Evolutionary conservation across 768 basidiomycete genomes (phyloP).

Genomic region (Mycena rosella): DNA sequence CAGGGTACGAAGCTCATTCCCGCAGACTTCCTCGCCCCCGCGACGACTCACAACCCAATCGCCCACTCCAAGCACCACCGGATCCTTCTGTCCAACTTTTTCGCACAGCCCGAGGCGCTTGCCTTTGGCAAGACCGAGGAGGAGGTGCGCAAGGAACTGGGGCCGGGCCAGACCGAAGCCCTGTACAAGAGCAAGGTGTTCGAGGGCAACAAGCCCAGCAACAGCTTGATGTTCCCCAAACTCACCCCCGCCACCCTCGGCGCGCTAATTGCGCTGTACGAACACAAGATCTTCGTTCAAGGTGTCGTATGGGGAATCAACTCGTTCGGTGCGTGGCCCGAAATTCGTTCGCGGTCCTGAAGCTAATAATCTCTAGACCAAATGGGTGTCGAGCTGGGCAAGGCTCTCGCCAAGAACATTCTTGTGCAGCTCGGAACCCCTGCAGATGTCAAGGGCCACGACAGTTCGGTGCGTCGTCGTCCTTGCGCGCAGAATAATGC

Average conservation of each 20-base stretch:
- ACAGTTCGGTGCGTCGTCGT: constrained; percentile 76
- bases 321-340: constrained; percentile 83
- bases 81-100: constrained; percentile 97
- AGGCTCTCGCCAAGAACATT: constrained; percentile 97
- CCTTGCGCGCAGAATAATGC: background rate
- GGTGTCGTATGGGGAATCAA: constrained; percentile 99
- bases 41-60: constrained; percentile 92
- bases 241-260: constrained; percentile 93
- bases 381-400: constrained; percentile 99
- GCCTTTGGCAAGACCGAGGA: constrained; percentile 98
- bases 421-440: constrained; percentile 87
- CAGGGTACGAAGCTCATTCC: constrained; percentile 95
- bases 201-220: constrained; percentile 96
- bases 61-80: constrained; percentile 92
- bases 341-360: constrained; percentile 1
- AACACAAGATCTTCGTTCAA: constrained; percentile 99
- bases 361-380: constrained; percentile 72
- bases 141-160: constrained; percentile 79
- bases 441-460: constrained; percentile 86
- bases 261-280: constrained; percentile 90
- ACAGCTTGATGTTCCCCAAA: constrained; percentile 94
- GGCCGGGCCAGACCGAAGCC: constrained; percentile 79
- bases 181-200: constrained; percentile 98
- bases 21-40: constrained; percentile 92
- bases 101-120: constrained; percentile 97